Percentiles rank a stretch among this genome's conserved stretches.
Evolutionary conservation across 768 basidiomycete genomes (phyloP).

Genomic region (Tephrocybe sp.): DNA sequence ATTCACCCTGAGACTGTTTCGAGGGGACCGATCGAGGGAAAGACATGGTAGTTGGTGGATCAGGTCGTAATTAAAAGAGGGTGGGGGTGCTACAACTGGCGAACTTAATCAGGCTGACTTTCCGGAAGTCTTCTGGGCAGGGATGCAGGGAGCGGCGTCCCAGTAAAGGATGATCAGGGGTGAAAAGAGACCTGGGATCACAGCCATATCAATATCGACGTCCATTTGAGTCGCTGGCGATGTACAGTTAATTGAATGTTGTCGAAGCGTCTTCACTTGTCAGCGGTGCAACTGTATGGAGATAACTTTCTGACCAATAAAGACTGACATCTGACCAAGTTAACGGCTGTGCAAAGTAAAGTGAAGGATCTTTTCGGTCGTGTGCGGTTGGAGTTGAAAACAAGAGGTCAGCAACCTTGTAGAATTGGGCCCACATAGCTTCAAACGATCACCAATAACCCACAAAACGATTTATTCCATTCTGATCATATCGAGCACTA

Average conservation of each 20-base stretch:
- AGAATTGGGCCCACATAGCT: too few species aligned
- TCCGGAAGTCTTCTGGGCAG: slow-evolving; percentile 9
- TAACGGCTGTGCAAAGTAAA: neutral
- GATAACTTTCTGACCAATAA: neutral
- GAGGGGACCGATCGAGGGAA: slow-evolving; percentile 1
- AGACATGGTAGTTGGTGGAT: neutral
- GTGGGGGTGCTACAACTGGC: slow-evolving; percentile 2
- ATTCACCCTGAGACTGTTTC: slow-evolving; percentile 5
- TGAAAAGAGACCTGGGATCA: neutral
- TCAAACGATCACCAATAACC: too few species aligned
- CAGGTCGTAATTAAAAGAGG: neutral
- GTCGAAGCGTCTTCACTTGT: neutral
- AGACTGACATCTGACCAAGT: neutral
- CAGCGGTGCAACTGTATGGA: neutral
- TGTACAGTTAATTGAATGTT: neutral
- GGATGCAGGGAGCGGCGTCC: neutral
- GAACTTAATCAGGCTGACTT: slow-evolving; percentile 1
- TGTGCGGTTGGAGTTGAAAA: neutral
- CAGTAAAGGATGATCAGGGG: neutral
- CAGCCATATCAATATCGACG: neutral
- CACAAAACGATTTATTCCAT: too few species aligned
- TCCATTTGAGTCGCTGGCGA: neutral
- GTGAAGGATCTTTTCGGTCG: neutral
- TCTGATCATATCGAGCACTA: too few species aligned
- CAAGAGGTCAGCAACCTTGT: neutral